Conservation (phyloP, 1,139 yeast species). For the Pichia inconspicua region DNA sequence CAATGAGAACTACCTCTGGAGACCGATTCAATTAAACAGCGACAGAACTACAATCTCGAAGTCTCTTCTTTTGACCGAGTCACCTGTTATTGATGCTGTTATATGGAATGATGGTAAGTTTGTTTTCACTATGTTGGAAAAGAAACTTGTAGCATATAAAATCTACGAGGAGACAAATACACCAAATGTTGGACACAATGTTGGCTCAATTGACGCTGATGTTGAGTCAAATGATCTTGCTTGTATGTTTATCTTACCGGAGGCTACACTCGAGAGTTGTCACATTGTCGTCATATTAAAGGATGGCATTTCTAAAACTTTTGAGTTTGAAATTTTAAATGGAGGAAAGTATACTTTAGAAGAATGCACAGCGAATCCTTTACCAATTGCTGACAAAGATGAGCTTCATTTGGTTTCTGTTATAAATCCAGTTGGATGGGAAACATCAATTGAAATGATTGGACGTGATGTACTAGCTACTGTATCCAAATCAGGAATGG, state of each 20-base stretch:
- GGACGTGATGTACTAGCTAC: slow-evolving; percentile 51
- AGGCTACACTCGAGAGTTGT: slow-evolving; percentile 30
- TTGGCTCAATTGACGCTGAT: slow-evolving; percentile 14
- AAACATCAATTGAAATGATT: slow-evolving; percentile 31
- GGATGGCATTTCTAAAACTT: slow-evolving; percentile 21
- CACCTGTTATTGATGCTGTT: slow-evolving; percentile 42
- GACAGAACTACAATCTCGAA: slow-evolving; percentile 25
- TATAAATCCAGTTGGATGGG: slow-evolving; percentile 63
- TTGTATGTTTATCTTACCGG: slow-evolving; percentile 42
- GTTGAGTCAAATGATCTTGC: slow-evolving; percentile 26
- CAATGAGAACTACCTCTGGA: slow-evolving; percentile 62
- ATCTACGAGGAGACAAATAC: neutral
- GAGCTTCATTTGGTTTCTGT: slow-evolving; percentile 43
- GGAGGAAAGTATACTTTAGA: slow-evolving; percentile 13
- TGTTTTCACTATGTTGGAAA: slow-evolving; percentile 37
- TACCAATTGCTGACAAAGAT: slow-evolving; percentile 23
- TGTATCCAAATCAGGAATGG: slow-evolving; percentile 47
- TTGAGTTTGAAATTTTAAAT: slow-evolving; percentile 18
- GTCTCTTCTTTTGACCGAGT: slow-evolving; percentile 25
- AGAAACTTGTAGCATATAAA: slow-evolving; percentile 49
- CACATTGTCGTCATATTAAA: slow-evolving; percentile 39
- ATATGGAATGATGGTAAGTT: slow-evolving; percentile 48
- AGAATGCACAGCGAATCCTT: slow-evolving; percentile 24
- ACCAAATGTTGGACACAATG: neutral
- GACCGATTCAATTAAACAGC: slow-evolving; percentile 33